These are phyloP conservation scores for Phlegmacium glaucopus DNA, from an alignment of 768 basidiomycete species.

Conservation along the genomic window DNA sequence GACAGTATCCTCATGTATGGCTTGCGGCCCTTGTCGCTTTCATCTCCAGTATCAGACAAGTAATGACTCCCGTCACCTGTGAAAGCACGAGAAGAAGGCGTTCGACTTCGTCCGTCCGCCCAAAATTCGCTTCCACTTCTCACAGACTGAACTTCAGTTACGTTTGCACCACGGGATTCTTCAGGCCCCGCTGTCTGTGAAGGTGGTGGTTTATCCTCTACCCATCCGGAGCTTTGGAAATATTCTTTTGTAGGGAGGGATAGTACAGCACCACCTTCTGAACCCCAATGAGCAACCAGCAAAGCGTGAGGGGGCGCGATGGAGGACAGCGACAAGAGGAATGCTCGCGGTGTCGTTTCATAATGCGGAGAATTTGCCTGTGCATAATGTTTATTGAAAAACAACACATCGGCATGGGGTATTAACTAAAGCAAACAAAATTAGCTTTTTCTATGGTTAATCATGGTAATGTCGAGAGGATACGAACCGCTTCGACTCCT, in stretches of 20 bases:
- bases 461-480: conserved; percentile 2
- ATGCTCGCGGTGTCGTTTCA: conserved; percentile 66
- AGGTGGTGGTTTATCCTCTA: conserved; percentile 42
- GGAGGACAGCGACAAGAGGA: conserved; percentile 68
- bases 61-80: conserved; percentile 35
- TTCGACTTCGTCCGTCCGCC: conserved; percentile 57
- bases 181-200: conserved; percentile 10
- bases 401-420: conserved; percentile 80
- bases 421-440: conserved; percentile 51
- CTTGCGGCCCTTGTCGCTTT: conserved; percentile 16
- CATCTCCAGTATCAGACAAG: conserved; percentile 27
- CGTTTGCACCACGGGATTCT: conserved; percentile 13
- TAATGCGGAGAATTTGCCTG: conserved; percentile 57
- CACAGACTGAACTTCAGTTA: conserved; percentile 40
- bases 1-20: conserved; percentile 15
- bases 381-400: conserved; percentile 71
- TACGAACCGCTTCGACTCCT: conserved; percentile 76
- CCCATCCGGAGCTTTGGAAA: conserved; percentile 83
- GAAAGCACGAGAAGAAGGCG: conserved; percentile 55
- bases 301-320: conserved; percentile 71
- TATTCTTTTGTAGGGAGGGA: conserved; percentile 83
- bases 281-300: conserved; percentile 79
- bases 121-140: conserved; percentile 77
- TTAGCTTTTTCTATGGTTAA: conserved; percentile 1
- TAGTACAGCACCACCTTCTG: conserved; percentile 75